These are phyloP conservation scores for Stagonosporopsis rhizophila DNA, from an alignment of 2,329 filamentous ascomycete species.

Conservation along the genomic window DNA sequence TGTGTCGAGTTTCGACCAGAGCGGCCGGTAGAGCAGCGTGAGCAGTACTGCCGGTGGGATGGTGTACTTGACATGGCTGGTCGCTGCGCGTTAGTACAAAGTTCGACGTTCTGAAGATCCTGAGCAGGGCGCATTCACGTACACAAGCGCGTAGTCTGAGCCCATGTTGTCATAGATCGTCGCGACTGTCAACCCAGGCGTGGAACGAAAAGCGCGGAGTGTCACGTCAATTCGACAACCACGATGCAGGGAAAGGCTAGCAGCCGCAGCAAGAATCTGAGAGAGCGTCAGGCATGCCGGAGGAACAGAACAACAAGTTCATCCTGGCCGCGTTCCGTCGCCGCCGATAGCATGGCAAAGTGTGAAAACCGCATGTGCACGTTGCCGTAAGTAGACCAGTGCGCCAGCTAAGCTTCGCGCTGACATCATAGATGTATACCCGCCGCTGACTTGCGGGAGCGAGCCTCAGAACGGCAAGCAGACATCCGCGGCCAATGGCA, in stretches of 20 bases:
- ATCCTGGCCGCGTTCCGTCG: constrained; percentile 5
- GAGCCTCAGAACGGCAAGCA: constrained; percentile 12
- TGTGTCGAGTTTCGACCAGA: constrained; percentile 67
- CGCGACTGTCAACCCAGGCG: constrained; percentile 17
- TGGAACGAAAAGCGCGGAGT: constrained; percentile 16
- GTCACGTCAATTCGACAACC: constrained; percentile 28
- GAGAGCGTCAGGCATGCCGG: constrained; percentile 21
- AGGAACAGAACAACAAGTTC: constrained; percentile 10
- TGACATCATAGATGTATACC: constrained; percentile 39
- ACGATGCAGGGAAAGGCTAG: constrained; percentile 31
- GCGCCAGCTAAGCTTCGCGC: constrained; percentile 22
- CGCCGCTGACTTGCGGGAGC: constrained; percentile 3
- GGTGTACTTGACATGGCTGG: constrained; percentile 71
- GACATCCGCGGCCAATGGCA: constrained; percentile 3
- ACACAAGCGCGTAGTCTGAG: constrained; percentile 69
- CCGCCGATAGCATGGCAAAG: constrained; percentile 7
- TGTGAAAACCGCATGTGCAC: constrained; percentile 8
- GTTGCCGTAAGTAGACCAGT: constrained; percentile 24
- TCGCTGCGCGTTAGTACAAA: constrained; percentile 22
- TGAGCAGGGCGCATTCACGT: constrained; percentile 44
- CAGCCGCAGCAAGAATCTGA: constrained; percentile 23
- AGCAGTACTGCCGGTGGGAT: constrained; percentile 68
- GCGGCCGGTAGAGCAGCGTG: constrained; percentile 65
- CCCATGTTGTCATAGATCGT: constrained; percentile 55
- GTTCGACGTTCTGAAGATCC: constrained; percentile 6